These are phyloP conservation scores for Penicillium manginii DNA, from an alignment of 495 filamentous ascomycete genomes.

Conservation along the genomic window DNA sequence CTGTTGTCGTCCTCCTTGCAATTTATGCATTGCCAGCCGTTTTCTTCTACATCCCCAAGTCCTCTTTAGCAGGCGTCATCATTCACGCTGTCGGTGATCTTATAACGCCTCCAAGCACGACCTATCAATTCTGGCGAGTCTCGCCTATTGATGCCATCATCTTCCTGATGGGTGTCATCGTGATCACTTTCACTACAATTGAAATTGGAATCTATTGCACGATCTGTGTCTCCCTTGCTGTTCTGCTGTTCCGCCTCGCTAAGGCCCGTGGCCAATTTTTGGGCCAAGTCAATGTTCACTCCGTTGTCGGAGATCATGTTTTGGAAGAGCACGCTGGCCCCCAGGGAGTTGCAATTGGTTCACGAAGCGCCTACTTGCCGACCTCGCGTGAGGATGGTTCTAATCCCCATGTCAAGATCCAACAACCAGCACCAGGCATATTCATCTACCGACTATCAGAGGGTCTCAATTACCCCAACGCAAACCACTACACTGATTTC, in stretches of 20 bases:
- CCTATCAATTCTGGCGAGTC: slow-evolving; percentile 96
- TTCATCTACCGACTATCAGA: slow-evolving; percentile 98
- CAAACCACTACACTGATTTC: slow-evolving; percentile 85
- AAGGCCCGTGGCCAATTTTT: slow-evolving; percentile 87
- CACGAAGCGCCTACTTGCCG: slow-evolving; percentile 83
- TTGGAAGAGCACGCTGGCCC: slow-evolving; percentile 53
- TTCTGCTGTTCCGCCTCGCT: slow-evolving; percentile 83
- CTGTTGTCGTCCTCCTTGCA: slow-evolving; percentile 84
- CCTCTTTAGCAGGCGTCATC: slow-evolving; percentile 88
- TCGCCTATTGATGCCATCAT: slow-evolving; percentile 89
- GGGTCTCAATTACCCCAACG: slow-evolving; percentile 96
- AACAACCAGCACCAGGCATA: slow-evolving; percentile 85
- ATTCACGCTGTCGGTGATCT: slow-evolving; percentile 97
- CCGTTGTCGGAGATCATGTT: slow-evolving; percentile 79
- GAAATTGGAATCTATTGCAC: slow-evolving; percentile 93
- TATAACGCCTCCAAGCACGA: slow-evolving; percentile 89
- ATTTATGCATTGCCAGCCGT: slow-evolving; percentile 93
- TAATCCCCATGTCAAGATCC: slow-evolving; percentile 80
- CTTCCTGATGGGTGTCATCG: slow-evolving; percentile 91
- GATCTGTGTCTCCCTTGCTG: slow-evolving; percentile 69
- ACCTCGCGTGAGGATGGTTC: slow-evolving; percentile 86
- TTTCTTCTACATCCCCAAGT: slow-evolving; percentile 92
- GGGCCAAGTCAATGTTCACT: slow-evolving; percentile 86
- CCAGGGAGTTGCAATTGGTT: slow-evolving; percentile 13
- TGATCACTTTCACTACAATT: slow-evolving; percentile 88